Percentiles rank a stretch among this genome's conserved stretches.
phyloP scores from a whole-genome alignment of 1,139 yeast species.

The Taphrina pruni region DNA sequence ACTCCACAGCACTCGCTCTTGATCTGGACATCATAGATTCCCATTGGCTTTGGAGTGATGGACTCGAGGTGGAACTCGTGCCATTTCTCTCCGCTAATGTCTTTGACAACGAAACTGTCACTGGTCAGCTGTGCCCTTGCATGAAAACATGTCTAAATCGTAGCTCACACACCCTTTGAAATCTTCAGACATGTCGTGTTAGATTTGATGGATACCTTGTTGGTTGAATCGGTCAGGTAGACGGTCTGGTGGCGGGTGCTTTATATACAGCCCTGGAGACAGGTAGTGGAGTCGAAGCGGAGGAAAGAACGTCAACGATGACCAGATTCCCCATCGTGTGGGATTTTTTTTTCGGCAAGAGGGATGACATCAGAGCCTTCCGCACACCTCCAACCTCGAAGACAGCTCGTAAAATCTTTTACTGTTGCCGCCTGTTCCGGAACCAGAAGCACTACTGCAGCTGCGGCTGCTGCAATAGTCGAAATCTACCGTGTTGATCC shows the following conservation, averaged over 20 bases:
- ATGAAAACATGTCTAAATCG: neutral
- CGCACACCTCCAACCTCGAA: neutral
- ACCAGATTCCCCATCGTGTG: neutral
- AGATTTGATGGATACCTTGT: neutral
- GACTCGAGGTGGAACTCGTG: constrained; percentile 31
- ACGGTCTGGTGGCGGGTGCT: too few species aligned
- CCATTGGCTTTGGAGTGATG: constrained; percentile 45
- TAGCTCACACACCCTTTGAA: constrained; percentile 17
- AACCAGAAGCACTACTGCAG: too few species aligned
- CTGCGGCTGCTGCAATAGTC: too few species aligned
- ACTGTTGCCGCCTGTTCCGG: too few species aligned
- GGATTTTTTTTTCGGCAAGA: neutral
- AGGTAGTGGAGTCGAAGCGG: neutral
- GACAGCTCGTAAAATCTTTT: too few species aligned
- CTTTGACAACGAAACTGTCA: constrained; percentile 23
- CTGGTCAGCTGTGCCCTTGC: neutral
- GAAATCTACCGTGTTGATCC: too few species aligned
- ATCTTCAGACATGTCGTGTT: constrained; percentile 19
- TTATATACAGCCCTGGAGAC: neutral
- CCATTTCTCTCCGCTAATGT: constrained; percentile 28
- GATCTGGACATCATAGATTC: constrained; percentile 54
- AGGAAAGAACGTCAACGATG: constrained; percentile 1
- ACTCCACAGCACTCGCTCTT: constrained; percentile 60
- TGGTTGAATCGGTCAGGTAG: neutral
- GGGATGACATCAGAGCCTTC: constrained; percentile 13